phyloP scores from a whole-genome alignment of 2,329 filamentous ascomycete species.

The Botrytis medusae region DNA sequence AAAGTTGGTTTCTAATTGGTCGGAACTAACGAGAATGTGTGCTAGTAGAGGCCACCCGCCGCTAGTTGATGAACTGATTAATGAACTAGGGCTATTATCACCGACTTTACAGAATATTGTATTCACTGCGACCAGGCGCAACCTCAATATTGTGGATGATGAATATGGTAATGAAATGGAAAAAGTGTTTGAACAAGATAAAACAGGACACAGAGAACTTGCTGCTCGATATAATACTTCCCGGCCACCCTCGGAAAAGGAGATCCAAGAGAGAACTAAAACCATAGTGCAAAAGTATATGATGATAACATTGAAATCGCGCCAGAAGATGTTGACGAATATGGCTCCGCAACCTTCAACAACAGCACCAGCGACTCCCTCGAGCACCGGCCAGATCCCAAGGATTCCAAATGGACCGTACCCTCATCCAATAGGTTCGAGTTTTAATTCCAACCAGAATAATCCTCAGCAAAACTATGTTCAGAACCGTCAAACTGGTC shows the following conservation, averaged over 20 bases:
- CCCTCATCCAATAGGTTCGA: neutral
- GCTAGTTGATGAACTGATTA: conserved; percentile 55
- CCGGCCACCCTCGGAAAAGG: conserved; percentile 33
- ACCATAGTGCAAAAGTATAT: conserved; percentile 15
- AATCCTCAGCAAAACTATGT: neutral
- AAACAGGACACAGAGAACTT: conserved; percentile 38
- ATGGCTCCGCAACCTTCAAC: neutral
- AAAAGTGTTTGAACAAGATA: conserved; percentile 42
- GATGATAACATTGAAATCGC: neutral
- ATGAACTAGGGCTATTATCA: conserved; percentile 51
- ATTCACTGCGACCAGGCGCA: conserved; percentile 52
- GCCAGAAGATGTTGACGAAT: conserved; percentile 6
- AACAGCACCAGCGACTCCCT: neutral
- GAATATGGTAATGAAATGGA: conserved; percentile 41
- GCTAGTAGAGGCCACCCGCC: conserved; percentile 50
- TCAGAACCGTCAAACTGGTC: neutral
- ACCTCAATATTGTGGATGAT: conserved; percentile 46
- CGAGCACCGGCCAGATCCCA: neutral
- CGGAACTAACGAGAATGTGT: conserved; percentile 42
- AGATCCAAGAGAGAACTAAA: conserved; percentile 33
- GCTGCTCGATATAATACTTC: conserved; percentile 33
- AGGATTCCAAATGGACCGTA: neutral
- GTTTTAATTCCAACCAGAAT: neutral
- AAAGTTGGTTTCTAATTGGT: conserved; percentile 47
- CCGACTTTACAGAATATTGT: conserved; percentile 53